Base-by-base conservation (phyloP, 345 rosid species). In the Melastoma malabathricum region DNA sequence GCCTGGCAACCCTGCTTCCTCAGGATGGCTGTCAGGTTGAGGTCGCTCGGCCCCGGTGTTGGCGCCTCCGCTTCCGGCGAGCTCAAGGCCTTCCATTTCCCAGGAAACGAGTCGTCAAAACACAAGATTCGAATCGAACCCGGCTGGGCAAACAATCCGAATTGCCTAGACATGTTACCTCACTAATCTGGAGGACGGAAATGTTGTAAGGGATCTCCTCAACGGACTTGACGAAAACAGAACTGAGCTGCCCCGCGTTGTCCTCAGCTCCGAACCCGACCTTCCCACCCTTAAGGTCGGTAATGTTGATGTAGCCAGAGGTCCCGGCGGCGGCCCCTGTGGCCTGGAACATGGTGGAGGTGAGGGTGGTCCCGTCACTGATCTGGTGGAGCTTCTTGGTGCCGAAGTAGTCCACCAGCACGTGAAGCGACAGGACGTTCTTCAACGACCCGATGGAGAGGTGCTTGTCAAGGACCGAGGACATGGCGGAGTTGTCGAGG, bases 1-100 rank as follows among this genome's bases (percentile, higher is more conserved):
- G 89, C 66, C 64, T 82, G 79, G 52, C 95, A 92, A 3, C 96
- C 96, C 57, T 87, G 95, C 59, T 79, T 86, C 2, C 74, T 71
- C 63, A 92, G 71, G 27, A 82, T 78, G 1, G 68, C 60, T 1
- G 96, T 87, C 49, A 84, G 57, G 57, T 84, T 72, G 18, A 84
- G 61, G 23, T 65, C 64, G 55, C 80, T 71, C 2, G 98, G 95
- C 49, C 69, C 79, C 1, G 95, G 68, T 0, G 95, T 70, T 3
- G 98, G 98, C 7, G 98, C 98, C 59, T 72, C 95, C 0, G 98
- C 98, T 53, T 76, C 96, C 0, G 65, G 68, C 0, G 98, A 92
- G 20, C 79, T 81, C 59, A 92, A 54, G 25, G 55, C 56, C 72
- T 72, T 61, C 41, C 47, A 57, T 0, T 29, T 39, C 18, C 48